Conservation (phyloP, 257 asterid genomes). For the Orobanche coerulescens region DNA sequence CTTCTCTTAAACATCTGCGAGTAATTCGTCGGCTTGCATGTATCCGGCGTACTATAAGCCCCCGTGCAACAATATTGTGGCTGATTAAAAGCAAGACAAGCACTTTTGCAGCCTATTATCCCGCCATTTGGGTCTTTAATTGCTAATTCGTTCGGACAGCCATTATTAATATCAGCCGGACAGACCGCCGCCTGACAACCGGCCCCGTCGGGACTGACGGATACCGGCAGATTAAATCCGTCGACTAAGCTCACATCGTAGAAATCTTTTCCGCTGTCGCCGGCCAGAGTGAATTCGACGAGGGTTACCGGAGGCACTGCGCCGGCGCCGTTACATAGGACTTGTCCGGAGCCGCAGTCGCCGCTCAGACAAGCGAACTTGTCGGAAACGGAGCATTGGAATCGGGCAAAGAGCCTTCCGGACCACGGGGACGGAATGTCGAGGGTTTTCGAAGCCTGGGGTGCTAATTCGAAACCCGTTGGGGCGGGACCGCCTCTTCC, state of each 20-base stretch:
- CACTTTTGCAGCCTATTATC: conserved; percentile 46
- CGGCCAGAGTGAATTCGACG: conserved; percentile 29
- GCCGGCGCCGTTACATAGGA: conserved; percentile 30
- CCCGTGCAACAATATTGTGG: conserved; percentile 52
- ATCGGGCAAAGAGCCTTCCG: conserved; percentile 41
- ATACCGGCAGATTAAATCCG: conserved; percentile 37
- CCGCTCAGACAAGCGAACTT: conserved; percentile 28
- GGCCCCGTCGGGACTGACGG: conserved; percentile 9
- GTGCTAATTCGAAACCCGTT: conserved; percentile 33
- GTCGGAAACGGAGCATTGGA: conserved; percentile 20
- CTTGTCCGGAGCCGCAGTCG: conserved; percentile 30
- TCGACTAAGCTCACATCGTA: conserved; percentile 43
- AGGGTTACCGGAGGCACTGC: conserved; percentile 30
- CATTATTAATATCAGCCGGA: background rate
- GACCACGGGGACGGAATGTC: conserved; percentile 26
- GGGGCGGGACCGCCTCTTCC: conserved; percentile 9
- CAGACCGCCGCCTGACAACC: conserved; percentile 16
- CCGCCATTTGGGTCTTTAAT: conserved; percentile 16
- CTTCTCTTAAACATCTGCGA: conserved; percentile 30
- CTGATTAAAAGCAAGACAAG: conserved; percentile 33
- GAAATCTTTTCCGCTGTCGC: conserved; percentile 22
- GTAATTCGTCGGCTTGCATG: conserved; percentile 34
- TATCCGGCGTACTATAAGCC: conserved; percentile 20
- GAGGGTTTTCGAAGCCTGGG: conserved; percentile 20
- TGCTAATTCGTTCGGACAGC: conserved; percentile 32